phyloP scores from a whole-genome alignment of 495 filamentous ascomycete genomes.

The Penicillium arizonense region DNA sequence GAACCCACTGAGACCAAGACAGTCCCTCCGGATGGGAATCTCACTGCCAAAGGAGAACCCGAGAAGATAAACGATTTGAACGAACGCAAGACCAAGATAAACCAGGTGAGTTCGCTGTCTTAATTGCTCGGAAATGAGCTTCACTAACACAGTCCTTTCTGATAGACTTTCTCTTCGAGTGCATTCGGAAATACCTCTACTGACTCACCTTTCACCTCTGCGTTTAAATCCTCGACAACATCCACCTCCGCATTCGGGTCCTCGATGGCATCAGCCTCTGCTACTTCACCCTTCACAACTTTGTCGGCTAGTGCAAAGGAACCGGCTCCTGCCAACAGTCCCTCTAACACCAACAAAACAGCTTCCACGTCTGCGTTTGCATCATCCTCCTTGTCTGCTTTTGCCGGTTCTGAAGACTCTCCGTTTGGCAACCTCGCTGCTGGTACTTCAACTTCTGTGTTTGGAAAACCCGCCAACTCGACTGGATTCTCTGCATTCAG shows the following conservation, averaged over 20 bases:
- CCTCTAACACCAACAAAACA: conserved; percentile 10
- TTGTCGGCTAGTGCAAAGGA: neutral
- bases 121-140: no score
- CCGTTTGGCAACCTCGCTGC: conserved; percentile 52
- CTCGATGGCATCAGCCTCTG: neutral
- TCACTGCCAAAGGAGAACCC: conserved; percentile 29
- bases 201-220: conserved; percentile 44
- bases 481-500: conserved; percentile 52
- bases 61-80: conserved; percentile 49
- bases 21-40: conserved; percentile 6
- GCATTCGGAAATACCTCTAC: conserved; percentile 54
- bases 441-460: conserved; percentile 35
- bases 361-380: conserved; percentile 53
- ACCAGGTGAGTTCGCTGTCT: conserved; percentile 11
- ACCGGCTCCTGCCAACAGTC: neutral
- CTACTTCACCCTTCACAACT: conserved; percentile 1
- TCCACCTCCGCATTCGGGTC: conserved; percentile 13
- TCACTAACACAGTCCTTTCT: conserved; percentile 5
- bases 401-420: conserved; percentile 53
- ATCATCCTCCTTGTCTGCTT: conserved; percentile 48
- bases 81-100: conserved; percentile 22
- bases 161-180: conserved; percentile 42
- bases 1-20: no score
- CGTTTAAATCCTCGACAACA: conserved; percentile 31
- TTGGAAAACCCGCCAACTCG: conserved; percentile 35